Base-by-base conservation (phyloP, 1,284 basidiomycete genomes). In the Pholiota adiposa region DNA sequence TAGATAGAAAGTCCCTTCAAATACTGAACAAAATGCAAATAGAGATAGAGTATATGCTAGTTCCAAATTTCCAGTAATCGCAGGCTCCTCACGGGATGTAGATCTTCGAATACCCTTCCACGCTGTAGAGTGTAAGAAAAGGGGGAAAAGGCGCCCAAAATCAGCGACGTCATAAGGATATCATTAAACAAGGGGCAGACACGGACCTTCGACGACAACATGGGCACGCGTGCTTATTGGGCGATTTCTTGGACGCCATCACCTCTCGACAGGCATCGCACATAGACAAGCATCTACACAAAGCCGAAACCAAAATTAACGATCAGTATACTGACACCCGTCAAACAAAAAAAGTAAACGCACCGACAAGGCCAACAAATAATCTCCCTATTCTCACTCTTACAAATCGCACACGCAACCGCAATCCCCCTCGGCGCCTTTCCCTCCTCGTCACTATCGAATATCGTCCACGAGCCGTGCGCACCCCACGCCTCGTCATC, bases 291-390 rank as follows among this genome's bases (percentile, higher is more conserved):
- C 89, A 92, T 60, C 88, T 90, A 40, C 21, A 56, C 25, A 27
- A 38, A 40, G 11, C 29, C n/a, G n/a, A n/a, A n/a, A n/a, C n/a
- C n/a, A n/a, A n/a, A 31, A 31, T 31, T 31, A 31, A 5, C 44
- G n/a, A n/a, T n/a, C n/a, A n/a, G 23, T 8, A 33, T 38, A n/a
- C 49, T 31, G 7, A 33, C 25, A 23, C 49, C 29, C 53, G 14
- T 34, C 18, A 53, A 27, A 34, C 40, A 27, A 46, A 52, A 50
- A 27, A 46, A 21, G n/a, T 43, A 34, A 19, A 77, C 87, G 66
- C 65, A 88, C 87, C 89, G 83, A 71, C 89, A 92, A 19, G 89
- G 89, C 89, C 89, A 92, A 66, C 89, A 92, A 52, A 92, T 89
- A 55, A 92, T 82, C 66, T 88, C 84, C 48, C 89, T 75, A 19